These are phyloP conservation scores for Blumeria hordei DNA, from an alignment of 2,329 filamentous ascomycete species.

Conservation along the genomic window DNA sequence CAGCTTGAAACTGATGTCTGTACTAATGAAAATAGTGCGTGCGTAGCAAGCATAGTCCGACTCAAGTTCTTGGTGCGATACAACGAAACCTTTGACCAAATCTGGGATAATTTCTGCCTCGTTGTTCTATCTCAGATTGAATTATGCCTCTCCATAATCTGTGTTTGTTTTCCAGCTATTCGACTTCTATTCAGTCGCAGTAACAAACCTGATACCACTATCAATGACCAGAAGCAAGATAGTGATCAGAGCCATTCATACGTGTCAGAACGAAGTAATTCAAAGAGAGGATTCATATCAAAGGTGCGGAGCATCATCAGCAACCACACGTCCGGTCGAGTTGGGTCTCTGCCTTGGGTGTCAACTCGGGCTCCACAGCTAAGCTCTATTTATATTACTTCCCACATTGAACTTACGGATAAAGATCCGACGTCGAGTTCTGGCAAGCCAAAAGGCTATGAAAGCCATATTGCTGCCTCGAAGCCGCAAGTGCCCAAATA, in stretches of 20 bases:
- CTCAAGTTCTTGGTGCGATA: neutral
- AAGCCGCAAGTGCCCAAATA: neutral
- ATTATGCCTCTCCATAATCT: neutral
- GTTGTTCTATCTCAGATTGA: neutral
- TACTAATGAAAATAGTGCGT: neutral
- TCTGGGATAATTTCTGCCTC: neutral
- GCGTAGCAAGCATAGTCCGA: neutral
- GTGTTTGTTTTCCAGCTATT: slow-evolving; percentile 1
- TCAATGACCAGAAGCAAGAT: neutral
- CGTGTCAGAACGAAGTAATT: neutral
- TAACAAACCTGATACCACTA: neutral
- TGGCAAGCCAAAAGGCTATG: neutral
- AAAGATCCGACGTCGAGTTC: neutral
- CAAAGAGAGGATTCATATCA: neutral
- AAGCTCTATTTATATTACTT: neutral
- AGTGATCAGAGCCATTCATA: neutral
- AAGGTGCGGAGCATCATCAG: neutral
- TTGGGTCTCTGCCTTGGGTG: neutral
- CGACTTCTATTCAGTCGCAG: neutral
- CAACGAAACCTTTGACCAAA: neutral
- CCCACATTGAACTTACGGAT: neutral
- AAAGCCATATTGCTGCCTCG: neutral
- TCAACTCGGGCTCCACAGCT: neutral
- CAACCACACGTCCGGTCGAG: neutral
- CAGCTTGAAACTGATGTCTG: neutral